phyloP scores from a whole-genome alignment of 805 yeast genomes.

The Jamesozyma hellenica region DNA sequence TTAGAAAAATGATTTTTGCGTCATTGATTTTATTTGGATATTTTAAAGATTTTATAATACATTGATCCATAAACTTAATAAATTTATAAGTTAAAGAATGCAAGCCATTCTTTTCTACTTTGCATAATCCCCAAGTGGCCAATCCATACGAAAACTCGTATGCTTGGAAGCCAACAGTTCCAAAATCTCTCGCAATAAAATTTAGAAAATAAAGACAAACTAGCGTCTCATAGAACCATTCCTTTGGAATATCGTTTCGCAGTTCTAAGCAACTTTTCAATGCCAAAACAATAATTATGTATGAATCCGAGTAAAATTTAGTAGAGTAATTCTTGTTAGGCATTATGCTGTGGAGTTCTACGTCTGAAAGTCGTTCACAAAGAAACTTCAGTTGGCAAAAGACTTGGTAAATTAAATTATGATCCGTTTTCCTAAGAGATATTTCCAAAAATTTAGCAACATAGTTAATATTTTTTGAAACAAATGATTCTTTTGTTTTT shows the following conservation, averaged over 20 bases:
- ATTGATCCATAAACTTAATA: slow-evolving; percentile 10
- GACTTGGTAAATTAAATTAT: slow-evolving; percentile 1
- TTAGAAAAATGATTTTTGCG: slow-evolving; percentile 17
- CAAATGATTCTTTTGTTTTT: slow-evolving; percentile 4
- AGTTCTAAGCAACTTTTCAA: slow-evolving; percentile 12
- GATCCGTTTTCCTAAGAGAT: slow-evolving; percentile 7
- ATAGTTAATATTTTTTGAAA: slow-evolving; percentile 11
- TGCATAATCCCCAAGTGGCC: slow-evolving; percentile 5
- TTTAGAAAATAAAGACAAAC: slow-evolving; percentile 14
- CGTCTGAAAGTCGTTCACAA: slow-evolving; percentile 8
- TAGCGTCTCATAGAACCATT: slow-evolving; percentile 11
- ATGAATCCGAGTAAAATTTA: slow-evolving; percentile 12
- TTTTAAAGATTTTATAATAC: slow-evolving; percentile 4
- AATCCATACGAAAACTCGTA: slow-evolving; percentile 20
- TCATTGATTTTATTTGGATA: slow-evolving; percentile 13
- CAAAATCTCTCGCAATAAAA: slow-evolving; percentile 21
- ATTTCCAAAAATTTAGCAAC: slow-evolving; percentile 16
- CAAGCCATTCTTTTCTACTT: not conserved
- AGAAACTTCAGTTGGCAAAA: slow-evolving; percentile 7
- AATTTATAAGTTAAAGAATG: slow-evolving; percentile 2
- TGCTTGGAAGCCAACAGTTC: slow-evolving; percentile 20
- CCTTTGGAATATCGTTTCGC: slow-evolving; percentile 1
- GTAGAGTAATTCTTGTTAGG: slow-evolving; percentile 10
- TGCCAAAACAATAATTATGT: slow-evolving; percentile 15
- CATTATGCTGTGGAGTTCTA: slow-evolving; percentile 7